phyloP scores from a whole-genome alignment of 1,284 basidiomycete genomes.

The Agaricales sp. region DNA sequence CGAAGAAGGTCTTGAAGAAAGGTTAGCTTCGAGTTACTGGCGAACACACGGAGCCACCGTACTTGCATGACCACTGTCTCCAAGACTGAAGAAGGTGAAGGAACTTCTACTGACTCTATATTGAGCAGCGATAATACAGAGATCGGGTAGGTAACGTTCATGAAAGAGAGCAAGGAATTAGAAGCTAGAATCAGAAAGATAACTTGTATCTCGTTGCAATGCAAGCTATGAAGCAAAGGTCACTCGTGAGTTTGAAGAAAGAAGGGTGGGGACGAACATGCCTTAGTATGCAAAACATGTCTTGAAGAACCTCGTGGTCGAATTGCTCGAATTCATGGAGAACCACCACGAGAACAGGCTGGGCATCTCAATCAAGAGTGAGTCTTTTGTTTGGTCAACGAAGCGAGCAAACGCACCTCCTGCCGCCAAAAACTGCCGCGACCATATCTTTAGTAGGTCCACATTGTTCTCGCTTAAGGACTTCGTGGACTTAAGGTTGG shows the following conservation, averaged over 20 bases:
- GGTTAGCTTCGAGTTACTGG: neutral
- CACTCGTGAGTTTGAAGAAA: neutral
- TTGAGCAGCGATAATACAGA: neutral
- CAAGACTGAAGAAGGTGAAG: conserved; percentile 17
- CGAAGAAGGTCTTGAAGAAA: conserved; percentile 49
- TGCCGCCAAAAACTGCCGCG: neutral
- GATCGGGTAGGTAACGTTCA: conserved; percentile 40
- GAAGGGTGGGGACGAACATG: conserved; percentile 12
- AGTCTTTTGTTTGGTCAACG: no score
- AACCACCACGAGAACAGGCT: conserved; percentile 38
- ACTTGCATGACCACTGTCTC: conserved; percentile 44
- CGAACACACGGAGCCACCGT: conserved; percentile 1
- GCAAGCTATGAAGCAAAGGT: neutral
- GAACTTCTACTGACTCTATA: neutral
- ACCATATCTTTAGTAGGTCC: neutral
- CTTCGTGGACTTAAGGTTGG: neutral
- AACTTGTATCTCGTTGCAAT: conserved; percentile 23
- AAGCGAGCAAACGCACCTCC: neutral
- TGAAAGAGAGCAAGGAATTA: conserved; percentile 47
- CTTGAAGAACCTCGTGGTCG: conserved; percentile 46
- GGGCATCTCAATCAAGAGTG: no score
- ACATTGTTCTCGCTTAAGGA: neutral
- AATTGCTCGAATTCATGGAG: conserved; percentile 66
- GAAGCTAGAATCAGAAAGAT: conserved; percentile 44
- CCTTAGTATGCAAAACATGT: conserved; percentile 64